Evolutionary conservation across 23 red algal genomes (phyloP).

Genomic region (Gracilaria gracilis): DNA sequence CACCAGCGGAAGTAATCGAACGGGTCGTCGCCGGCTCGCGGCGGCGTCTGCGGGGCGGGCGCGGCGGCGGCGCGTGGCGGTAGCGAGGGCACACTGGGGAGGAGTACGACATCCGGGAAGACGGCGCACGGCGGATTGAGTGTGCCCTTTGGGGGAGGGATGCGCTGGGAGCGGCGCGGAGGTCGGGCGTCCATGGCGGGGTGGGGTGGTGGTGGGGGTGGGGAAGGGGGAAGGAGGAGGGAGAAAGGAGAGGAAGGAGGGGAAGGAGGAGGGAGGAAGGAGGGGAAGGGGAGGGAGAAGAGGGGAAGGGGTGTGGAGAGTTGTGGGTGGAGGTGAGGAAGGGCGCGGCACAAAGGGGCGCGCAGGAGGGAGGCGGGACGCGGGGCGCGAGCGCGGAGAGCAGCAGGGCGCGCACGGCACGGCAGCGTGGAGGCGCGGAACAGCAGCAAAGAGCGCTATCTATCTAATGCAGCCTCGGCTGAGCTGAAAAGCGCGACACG

Average conservation of each 20-base stretch:
- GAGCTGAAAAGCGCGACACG: neutral
- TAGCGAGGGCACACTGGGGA: neutral
- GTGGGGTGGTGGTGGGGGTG: neutral
- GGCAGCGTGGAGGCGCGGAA: neutral
- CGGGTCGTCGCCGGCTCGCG: neutral
- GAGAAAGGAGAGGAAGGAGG: neutral
- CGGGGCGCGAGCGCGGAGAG: neutral
- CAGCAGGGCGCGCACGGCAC: neutral
- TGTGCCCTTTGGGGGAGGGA: neutral
- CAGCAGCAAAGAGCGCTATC: no score
- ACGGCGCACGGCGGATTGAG: conserved; percentile 28
- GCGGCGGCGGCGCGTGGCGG: neutral
- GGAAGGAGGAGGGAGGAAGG: neutral
- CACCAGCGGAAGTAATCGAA: conserved; percentile 30
- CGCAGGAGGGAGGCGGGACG: neutral
- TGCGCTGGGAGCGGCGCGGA: conserved; percentile 1
- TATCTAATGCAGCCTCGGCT: no score
- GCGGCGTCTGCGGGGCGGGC: neutral
- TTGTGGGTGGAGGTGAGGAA: neutral
- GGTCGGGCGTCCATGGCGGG: conserved; percentile 13
- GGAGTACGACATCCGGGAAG: conserved; percentile 15
- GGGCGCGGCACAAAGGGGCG: no score
- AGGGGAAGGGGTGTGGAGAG: neutral
- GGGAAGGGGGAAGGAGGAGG: neutral
- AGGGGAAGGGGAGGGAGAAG: neutral